phyloP scores from a whole-genome alignment of 1,284 basidiomycete genomes.

The Cutaneotrichosporon sp. region DNA sequence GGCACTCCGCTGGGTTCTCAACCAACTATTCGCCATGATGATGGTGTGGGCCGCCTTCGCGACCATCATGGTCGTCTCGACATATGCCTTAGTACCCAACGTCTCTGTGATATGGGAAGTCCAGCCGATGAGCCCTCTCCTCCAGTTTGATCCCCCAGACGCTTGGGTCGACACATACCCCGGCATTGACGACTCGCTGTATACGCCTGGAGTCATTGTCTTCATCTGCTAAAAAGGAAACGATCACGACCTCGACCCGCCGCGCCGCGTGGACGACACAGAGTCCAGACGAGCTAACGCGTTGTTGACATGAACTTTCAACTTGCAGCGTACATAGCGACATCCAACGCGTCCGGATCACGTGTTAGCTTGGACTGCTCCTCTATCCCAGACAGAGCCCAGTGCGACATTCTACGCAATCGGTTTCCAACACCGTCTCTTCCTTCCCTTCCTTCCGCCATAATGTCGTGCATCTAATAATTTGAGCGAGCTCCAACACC shows the following conservation, averaged over 20 bases:
- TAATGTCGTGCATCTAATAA: neutral
- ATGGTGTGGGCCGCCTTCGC: neutral
- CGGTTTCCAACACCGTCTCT: neutral
- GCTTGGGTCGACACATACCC: neutral
- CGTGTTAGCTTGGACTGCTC: too few relatives aligned
- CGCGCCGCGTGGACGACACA: too few relatives aligned
- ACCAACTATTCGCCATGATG: neutral
- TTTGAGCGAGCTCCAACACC: conserved; percentile 19
- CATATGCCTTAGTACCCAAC: neutral
- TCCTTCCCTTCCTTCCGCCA: neutral
- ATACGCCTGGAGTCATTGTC: too few relatives aligned
- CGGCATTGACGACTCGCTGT: neutral
- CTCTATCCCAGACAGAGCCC: too few relatives aligned
- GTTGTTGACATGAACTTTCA: too few relatives aligned
- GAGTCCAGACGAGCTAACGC: too few relatives aligned
- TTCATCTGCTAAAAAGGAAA: too few relatives aligned
- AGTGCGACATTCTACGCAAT: too few relatives aligned
- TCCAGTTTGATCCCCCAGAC: neutral
- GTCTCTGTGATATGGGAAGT: neutral
- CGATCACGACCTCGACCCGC: too few relatives aligned
- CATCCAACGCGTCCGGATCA: too few relatives aligned
- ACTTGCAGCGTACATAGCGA: too few relatives aligned
- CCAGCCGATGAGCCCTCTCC: neutral
- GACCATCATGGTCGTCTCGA: too few relatives aligned
- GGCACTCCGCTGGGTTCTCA: neutral